These are phyloP conservation scores for Mycena rebaudengoi DNA, from an alignment of 768 basidiomycete species.

Conservation along the genomic window DNA sequence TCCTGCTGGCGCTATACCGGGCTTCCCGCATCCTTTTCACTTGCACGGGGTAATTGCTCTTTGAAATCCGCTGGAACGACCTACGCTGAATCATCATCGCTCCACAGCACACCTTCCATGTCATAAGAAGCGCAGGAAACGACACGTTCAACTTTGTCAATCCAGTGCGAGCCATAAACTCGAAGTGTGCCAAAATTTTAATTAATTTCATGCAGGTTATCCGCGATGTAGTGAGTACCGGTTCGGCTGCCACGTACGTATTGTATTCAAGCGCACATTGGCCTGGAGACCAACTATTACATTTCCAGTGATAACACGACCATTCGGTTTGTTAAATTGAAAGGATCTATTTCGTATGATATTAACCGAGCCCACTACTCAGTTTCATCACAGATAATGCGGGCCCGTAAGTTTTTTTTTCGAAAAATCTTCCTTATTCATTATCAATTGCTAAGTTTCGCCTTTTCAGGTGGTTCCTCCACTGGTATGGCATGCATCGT, in stretches of 20 bases:
- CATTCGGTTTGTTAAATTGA: too few species aligned
- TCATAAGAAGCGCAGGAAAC: conserved; percentile 38
- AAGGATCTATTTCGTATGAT: too few species aligned
- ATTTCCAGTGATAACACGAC: conserved; percentile 34
- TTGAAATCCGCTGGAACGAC: too few species aligned
- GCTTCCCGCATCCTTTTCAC: conserved; percentile 24
- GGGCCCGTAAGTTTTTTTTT: conserved; percentile 40
- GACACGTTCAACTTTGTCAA: conserved; percentile 44
- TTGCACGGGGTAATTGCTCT: conserved; percentile 20
- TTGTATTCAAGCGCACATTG: not conserved
- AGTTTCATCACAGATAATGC: conserved; percentile 60
- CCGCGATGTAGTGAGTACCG: conserved; percentile 20
- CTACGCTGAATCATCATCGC: not conserved
- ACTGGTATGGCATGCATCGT: conserved; percentile 23
- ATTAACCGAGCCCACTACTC: too few species aligned
- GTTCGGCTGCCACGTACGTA: not conserved
- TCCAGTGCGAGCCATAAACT: conserved; percentile 40
- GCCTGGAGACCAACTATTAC: not conserved
- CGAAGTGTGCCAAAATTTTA: not conserved
- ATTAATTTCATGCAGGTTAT: conserved; percentile 5
- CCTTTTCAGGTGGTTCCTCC: not conserved
- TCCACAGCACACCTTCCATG: conserved; percentile 43
- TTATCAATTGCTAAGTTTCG: not conserved
- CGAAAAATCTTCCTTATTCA: not conserved
- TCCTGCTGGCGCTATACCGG: too few species aligned